phyloP scores from a whole-genome alignment of 257 asterid species.

The Solanum sejunctum region DNA sequence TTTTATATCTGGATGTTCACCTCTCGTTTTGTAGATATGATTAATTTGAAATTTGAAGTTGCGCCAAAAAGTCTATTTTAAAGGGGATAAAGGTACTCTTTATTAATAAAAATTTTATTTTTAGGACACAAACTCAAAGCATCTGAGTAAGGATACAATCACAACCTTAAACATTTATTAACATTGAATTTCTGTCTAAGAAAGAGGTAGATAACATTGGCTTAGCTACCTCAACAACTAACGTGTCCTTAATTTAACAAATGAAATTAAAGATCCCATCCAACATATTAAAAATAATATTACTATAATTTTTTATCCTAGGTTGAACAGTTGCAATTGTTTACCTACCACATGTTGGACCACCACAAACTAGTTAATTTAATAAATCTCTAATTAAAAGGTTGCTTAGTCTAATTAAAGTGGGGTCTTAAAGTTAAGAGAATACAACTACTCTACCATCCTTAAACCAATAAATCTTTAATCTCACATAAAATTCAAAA shows the following conservation, averaged over 20 bases:
- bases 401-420: background rate
- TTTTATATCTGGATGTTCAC: too few species aligned
- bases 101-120: background rate
- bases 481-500: background rate
- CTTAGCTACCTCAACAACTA: background rate
- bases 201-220: background rate
- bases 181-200: too few species aligned
- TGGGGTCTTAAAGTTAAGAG: background rate
- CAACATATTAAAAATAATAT: background rate
- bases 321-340: background rate
- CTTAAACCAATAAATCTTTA: background rate
- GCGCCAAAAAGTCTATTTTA: background rate
- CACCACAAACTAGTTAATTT: background rate
- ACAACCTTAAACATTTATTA: too few species aligned
- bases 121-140: background rate
- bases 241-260: background rate
- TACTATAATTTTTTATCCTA: background rate
- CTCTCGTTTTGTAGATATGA: background rate
- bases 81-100: rapidly evolving
- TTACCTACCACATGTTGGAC: background rate
- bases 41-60: background rate
- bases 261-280: background rate
- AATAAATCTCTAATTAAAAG: background rate
- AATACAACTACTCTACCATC: background rate
- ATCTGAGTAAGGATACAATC: too few species aligned